Evolutionary conservation across 2,329 filamentous ascomycete genomes (phyloP).

Genomic region (Aureobasidium sp.): DNA sequence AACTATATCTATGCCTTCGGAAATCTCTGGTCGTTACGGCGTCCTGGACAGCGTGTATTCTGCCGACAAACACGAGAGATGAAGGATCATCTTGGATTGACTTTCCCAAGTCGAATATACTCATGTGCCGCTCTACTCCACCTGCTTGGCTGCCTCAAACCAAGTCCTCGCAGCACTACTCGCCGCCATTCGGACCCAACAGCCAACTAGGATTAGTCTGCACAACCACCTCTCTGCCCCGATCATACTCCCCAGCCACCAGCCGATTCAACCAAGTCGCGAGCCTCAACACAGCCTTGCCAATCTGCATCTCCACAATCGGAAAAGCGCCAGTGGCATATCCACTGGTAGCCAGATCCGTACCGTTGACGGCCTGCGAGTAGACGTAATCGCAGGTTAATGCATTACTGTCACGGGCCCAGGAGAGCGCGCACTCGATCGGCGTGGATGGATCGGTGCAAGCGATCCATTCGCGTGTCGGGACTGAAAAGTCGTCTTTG

Average conservation of each 20-base stretch:
- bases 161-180: too few relatives aligned
- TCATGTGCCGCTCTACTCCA: too few relatives aligned
- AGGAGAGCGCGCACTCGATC: slow-evolving; percentile 30
- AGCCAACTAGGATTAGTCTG: not conserved
- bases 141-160: too few relatives aligned
- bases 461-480: slow-evolving; percentile 31
- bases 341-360: slow-evolving; percentile 31
- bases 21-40: slow-evolving; percentile 4
- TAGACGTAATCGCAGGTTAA: slow-evolving; percentile 38
- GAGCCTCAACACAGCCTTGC: slow-evolving; percentile 34
- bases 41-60: slow-evolving; percentile 8
- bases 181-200: not conserved
- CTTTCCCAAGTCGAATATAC: too few relatives aligned
- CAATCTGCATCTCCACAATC: slow-evolving; percentile 36
- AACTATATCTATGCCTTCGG: slow-evolving; percentile 2
- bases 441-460: slow-evolving; percentile 31
- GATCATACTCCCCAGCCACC: slow-evolving; percentile 21
- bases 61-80: slow-evolving; percentile 1
- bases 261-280: slow-evolving; percentile 35
- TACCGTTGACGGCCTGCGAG: slow-evolving; percentile 26
- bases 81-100: too few relatives aligned
- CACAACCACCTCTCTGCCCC: not conserved
- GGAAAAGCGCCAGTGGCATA: slow-evolving; percentile 35
- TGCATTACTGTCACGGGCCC: slow-evolving; percentile 34
- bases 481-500: slow-evolving; percentile 31